Conservation (phyloP, 1,139 yeast genomes). For the Spathaspora sp. region DNA sequence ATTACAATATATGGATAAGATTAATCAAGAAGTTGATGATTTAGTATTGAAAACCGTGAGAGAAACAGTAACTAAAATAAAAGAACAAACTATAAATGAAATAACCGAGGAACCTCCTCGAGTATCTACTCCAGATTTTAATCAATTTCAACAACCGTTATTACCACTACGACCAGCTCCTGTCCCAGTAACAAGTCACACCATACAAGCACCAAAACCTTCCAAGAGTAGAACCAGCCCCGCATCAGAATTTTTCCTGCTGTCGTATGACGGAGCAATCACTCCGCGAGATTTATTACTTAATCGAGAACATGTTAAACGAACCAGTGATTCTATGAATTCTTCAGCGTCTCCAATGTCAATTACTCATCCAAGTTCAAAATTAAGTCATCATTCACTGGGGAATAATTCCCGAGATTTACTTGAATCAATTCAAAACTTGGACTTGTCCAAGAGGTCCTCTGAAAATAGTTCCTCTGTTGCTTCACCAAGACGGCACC, state of each 20-base stretch:
- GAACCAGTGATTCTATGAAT: conserved; percentile 12
- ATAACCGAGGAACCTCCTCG: not conserved
- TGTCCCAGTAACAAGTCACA: not conserved
- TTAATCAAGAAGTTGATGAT: conserved; percentile 78
- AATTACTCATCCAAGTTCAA: conserved; percentile 2
- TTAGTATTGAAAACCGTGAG: conserved; percentile 66
- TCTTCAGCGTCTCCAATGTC: conserved; percentile 14
- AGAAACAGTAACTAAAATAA: conserved; percentile 57
- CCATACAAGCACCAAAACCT: conserved; percentile 32
- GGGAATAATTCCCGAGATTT: conserved; percentile 23
- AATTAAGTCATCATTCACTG: conserved; percentile 4
- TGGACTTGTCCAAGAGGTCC: conserved; percentile 23
- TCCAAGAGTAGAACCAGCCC: conserved; percentile 30
- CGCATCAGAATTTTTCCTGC: conserved; percentile 34
- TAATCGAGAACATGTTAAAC: conserved; percentile 6
- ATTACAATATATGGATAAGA: conserved; percentile 73
- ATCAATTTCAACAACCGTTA: not conserved
- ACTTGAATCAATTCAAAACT: conserved; percentile 28
- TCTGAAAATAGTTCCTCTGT: conserved; percentile 30
- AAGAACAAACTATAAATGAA: conserved; percentile 32
- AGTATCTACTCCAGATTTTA: conserved; percentile 9
- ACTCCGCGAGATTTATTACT: conserved; percentile 44
- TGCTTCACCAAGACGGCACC: conserved; percentile 53
- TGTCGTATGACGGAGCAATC: conserved; percentile 32
- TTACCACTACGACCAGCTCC: conserved; percentile 13